A percentile compares a stretch with the other conserved stretches of the same genome.
Conservation (phyloP, 1,139 yeast species). For the Debaryomyces sp. region DNA sequence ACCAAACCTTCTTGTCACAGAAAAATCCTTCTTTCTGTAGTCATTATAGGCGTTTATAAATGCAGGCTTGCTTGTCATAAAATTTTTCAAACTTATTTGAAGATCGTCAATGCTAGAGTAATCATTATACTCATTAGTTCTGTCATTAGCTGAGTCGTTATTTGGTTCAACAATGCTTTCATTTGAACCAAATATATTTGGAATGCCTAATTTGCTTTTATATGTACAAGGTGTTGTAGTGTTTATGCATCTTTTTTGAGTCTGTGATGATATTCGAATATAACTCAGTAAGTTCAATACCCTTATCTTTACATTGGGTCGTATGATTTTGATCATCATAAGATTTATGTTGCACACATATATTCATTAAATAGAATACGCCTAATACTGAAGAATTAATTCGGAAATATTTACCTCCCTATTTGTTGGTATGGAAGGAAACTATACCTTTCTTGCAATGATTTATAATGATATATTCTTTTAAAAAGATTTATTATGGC, state of each 20-base stretch:
- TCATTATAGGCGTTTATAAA: constrained; percentile 8
- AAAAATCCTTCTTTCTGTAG: neutral
- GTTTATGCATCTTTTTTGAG: neutral
- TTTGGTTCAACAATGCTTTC: neutral
- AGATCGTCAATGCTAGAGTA: neutral
- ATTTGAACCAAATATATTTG: neutral
- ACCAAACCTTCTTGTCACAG: neutral
- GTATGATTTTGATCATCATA: constrained; percentile 9
- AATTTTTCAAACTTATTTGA: constrained; percentile 5
- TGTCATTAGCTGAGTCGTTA: neutral
- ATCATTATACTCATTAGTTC: constrained; percentile 3
- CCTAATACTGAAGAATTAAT: neutral
- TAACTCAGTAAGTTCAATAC: neutral
- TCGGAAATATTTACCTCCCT: neutral
- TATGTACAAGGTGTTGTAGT: neutral
- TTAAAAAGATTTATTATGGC: neutral
- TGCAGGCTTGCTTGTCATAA: constrained; percentile 4
- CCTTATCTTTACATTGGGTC: constrained; percentile 13
- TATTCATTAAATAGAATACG: neutral
- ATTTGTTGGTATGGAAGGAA: neutral
- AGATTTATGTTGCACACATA: neutral
- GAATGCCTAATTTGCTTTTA: neutral
- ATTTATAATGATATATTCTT: neutral
- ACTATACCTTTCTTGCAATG: neutral
- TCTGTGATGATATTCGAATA: neutral